These are phyloP conservation scores for Alternaria novae-zelandiae DNA, from an alignment of 2,329 filamentous ascomycete genomes.

Conservation along the genomic window DNA sequence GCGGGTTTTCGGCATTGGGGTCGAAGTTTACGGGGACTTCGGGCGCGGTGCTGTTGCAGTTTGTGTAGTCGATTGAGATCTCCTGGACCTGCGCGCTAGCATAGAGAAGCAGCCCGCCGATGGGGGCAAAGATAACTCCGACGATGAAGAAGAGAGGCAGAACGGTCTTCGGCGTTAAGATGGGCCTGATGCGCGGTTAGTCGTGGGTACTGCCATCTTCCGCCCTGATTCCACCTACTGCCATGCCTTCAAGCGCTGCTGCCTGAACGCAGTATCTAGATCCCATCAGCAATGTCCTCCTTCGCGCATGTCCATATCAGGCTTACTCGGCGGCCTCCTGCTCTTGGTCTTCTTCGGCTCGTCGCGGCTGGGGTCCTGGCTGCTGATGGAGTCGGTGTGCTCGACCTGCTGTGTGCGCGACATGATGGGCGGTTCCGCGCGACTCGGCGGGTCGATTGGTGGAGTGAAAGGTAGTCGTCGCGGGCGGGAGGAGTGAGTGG, in stretches of 20 bases:
- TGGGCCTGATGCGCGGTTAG: constrained; percentile 70
- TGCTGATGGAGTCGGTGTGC: constrained; percentile 51
- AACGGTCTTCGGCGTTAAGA: constrained; percentile 92
- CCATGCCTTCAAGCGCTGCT: constrained; percentile 98
- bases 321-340: constrained; percentile 85
- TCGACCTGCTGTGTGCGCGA: constrained; percentile 55
- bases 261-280: constrained; percentile 91
- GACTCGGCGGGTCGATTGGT: constrained; percentile 34
- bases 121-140: constrained; percentile 90
- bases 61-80: constrained; percentile 86
- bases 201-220: background rate
- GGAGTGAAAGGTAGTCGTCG: constrained; percentile 20
- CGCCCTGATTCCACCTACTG: constrained; percentile 69
- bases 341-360: constrained; percentile 75
- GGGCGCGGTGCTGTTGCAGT: constrained; percentile 70
- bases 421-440: constrained; percentile 47
- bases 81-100: constrained; percentile 91
- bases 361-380: constrained; percentile 50
- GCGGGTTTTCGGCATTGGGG: constrained; percentile 32
- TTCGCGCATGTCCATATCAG: constrained; percentile 11
- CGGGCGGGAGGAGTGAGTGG: constrained; percentile 14
- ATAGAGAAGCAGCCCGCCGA: constrained; percentile 85
- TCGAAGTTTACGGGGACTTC: constrained; percentile 24
- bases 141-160: constrained; percentile 89
- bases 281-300: constrained; percentile 26